A percentile compares a stretch with the other conserved stretches of the same genome.
These are phyloP conservation scores for Suillus clintonianus DNA, from an alignment of 768 basidiomycete genomes.

Conservation along the genomic window DNA sequence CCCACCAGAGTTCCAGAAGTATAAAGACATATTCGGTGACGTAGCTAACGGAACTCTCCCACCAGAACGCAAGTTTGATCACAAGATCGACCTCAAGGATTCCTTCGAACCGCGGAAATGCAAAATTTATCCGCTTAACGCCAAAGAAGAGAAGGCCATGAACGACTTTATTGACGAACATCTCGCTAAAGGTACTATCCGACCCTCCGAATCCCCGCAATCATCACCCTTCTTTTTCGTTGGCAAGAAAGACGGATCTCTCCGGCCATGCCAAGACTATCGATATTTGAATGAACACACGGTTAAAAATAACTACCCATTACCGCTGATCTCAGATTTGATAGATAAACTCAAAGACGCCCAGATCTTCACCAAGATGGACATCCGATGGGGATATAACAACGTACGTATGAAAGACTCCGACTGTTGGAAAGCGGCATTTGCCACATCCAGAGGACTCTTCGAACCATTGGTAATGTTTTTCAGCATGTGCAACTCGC, in stretches of 20 bases:
- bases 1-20: rapidly evolving
- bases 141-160: too few relatives aligned
- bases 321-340: background rate
- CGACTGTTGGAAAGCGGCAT: background rate
- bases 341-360: slow-evolving; percentile 10
- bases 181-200: too few relatives aligned
- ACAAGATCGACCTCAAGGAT: background rate
- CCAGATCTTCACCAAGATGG: too few relatives aligned
- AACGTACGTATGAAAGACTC: too few relatives aligned
- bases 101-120: too few relatives aligned
- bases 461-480: background rate
- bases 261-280: background rate
- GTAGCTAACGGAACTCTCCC: background rate
- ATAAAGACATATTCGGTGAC: background rate
- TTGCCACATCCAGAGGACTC: background rate
- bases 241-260: too few relatives aligned
- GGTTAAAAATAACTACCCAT: slow-evolving; percentile 7
- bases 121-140: too few relatives aligned
- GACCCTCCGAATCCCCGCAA: too few relatives aligned
- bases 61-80: background rate
- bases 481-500: slow-evolving; percentile 17
- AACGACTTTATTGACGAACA: too few relatives aligned
- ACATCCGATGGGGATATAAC: too few relatives aligned
- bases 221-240: too few relatives aligned
- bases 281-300: slow-evolving; percentile 1